These are phyloP conservation scores for Yamadazyma atmosphaerica DNA, from an alignment of 1,139 yeast species.

Conservation along the genomic window DNA sequence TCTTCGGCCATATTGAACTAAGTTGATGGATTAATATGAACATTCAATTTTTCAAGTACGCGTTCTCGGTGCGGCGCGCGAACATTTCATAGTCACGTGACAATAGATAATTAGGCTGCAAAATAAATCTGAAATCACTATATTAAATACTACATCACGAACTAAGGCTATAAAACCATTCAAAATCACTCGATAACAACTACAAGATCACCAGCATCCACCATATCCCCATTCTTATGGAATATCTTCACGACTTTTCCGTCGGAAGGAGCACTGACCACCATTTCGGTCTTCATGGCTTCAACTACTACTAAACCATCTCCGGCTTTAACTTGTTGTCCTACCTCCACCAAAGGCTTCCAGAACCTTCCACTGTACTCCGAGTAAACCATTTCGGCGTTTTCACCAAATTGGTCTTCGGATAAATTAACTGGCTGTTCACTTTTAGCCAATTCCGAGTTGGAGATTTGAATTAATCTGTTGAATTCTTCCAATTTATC, in stretches of 20 bases:
- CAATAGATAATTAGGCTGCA: too few relatives aligned
- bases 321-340: constrained; percentile 72
- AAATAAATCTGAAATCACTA: too few relatives aligned
- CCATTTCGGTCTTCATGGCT: constrained; percentile 99
- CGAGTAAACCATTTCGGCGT: constrained; percentile 82
- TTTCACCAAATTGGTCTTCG: constrained; percentile 60
- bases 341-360: constrained; percentile 83
- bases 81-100: too few relatives aligned
- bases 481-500: constrained; percentile 85
- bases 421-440: constrained; percentile 41
- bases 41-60: too few relatives aligned
- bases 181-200: constrained; percentile 72
- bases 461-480: constrained; percentile 76
- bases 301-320: constrained; percentile 88
- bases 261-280: constrained; percentile 65
- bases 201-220: constrained; percentile 92
- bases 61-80: too few relatives aligned
- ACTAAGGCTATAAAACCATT: too few relatives aligned
- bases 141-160: too few relatives aligned
- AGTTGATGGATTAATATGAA: too few relatives aligned
- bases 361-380: constrained; percentile 96
- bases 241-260: constrained; percentile 80
- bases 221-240: constrained; percentile 90
- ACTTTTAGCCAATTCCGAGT: constrained; percentile 66
- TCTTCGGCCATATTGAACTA: constrained; percentile 19